Evolutionary conservation across 2,329 filamentous ascomycete species (phyloP), one percentile per base, ranked within the genome.

Genomic region (Elsinoe fawcettii): DNA sequence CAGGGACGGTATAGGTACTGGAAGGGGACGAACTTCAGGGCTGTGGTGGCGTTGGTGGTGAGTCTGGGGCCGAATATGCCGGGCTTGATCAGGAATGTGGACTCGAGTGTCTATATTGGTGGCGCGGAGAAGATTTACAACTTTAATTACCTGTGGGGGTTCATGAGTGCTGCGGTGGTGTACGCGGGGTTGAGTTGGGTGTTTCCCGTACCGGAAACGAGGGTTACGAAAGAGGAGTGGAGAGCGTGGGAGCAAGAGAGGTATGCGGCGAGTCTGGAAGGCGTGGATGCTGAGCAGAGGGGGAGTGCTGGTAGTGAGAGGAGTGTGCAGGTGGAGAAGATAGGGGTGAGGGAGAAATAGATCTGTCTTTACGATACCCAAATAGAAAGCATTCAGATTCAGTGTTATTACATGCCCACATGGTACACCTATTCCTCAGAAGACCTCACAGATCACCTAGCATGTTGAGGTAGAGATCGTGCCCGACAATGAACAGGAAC

Each of bases 121-220:
- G 61, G 62, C 11, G 59, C 60, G 6, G 57, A 54, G 25, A 43
- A 64, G 46, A 30, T 66, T 11, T 64, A 63, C 64, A 75, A 76
- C n/a, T 82, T 86, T 63, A 81, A 82, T 14, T 86, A 82, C 82
- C 66, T 86, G 25, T 74, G 84, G 46, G 83, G 83, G 0, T 86
- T 86, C 62, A 71, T 78, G 6, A 71, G 69, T 0, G 80, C 78
- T 14, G 76, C 79, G 23, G 39, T 81, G 1, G 73, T 85, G 0
- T 86, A 86, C 67, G 69, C 78, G 1, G 63, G 59, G 0, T 62
- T 85, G 36, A 43, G 39, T 22, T 43, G 39, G 39, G 39, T 22
- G 6, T 43, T 43, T 12, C 39, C 39, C 9, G 39, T 43, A 18
- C 39, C 39, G 5, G 39, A 16, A 20, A 20, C 39, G n/a, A 43